Conservation (phyloP, 2,329 filamentous ascomycete species). For the Lasiodiplodia citricola region DNA sequence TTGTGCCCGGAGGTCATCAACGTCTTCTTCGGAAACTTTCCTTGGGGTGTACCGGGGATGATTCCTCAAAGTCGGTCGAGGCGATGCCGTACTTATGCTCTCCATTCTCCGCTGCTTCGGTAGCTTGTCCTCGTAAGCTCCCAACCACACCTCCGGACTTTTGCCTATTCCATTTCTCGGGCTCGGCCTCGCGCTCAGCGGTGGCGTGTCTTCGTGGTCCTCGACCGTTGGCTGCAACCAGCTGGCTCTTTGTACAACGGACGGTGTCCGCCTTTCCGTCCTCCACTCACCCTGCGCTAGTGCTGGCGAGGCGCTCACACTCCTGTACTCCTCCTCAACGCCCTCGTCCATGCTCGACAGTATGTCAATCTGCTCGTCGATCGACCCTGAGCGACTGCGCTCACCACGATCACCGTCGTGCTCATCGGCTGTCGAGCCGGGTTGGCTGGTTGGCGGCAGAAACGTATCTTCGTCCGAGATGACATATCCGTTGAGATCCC, state of each 20-base stretch:
- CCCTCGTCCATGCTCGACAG: constrained; percentile 27
- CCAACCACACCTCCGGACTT: constrained; percentile 12
- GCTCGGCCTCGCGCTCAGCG: background rate
- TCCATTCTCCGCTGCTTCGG: background rate
- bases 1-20: constrained; percentile 1
- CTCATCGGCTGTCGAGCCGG: background rate
- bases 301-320: background rate
- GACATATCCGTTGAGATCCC: constrained; percentile 26
- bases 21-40: background rate
- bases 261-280: background rate
- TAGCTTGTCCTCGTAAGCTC: constrained; percentile 12
- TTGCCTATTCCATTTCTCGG: background rate
- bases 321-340: constrained; percentile 19
- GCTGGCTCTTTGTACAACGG: background rate
- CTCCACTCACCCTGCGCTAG: background rate
- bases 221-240: constrained; percentile 26
- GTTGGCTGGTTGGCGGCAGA: background rate
- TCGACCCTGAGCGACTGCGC: constrained; percentile 4
- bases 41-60: background rate
- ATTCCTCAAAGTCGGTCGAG: background rate
- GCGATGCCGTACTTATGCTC: background rate
- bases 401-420: background rate
- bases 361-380: constrained; percentile 24
- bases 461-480: constrained; percentile 24
- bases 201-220: constrained; percentile 24